These are phyloP conservation scores for Backusella luteola DNA, from an alignment of 192 early-diverging fungal genomes.

Conservation along the genomic window DNA sequence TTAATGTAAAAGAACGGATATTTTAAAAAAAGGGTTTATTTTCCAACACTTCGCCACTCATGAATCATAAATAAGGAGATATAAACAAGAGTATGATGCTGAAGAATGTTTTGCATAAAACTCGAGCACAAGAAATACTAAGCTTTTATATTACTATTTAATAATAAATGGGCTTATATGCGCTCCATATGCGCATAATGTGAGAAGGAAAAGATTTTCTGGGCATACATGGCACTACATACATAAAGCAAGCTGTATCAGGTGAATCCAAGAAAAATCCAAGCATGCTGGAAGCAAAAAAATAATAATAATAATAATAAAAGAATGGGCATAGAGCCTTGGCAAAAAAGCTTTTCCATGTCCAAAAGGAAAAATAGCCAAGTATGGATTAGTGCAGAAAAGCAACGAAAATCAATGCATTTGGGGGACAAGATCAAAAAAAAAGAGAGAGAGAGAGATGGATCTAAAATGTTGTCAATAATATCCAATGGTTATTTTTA, in stretches of 20 bases:
- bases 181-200: not conserved
- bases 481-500: not conserved
- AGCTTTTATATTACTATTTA: not conserved
- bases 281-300: not conserved
- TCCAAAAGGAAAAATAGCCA: not conserved
- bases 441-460: not conserved
- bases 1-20: not conserved
- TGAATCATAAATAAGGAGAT: not conserved
- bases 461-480: not conserved
- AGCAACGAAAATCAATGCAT: not conserved
- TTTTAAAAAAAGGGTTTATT: not conserved
- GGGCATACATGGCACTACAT: not conserved
- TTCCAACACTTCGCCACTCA: not conserved
- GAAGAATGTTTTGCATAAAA: not conserved
- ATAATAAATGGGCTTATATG: not conserved
- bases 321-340: not conserved
- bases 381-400: not conserved
- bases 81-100: not conserved
- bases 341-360: not conserved
- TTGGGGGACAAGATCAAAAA: not conserved
- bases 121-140: not conserved
- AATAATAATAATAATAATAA: too few species aligned
- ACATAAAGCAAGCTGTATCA: not conserved
- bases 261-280: constrained; percentile 4
- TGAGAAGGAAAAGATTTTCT: not conserved